These are phyloP conservation scores for Phytophthora europaea DNA, from an alignment of 352 stramenopile species.

Conservation along the genomic window DNA sequence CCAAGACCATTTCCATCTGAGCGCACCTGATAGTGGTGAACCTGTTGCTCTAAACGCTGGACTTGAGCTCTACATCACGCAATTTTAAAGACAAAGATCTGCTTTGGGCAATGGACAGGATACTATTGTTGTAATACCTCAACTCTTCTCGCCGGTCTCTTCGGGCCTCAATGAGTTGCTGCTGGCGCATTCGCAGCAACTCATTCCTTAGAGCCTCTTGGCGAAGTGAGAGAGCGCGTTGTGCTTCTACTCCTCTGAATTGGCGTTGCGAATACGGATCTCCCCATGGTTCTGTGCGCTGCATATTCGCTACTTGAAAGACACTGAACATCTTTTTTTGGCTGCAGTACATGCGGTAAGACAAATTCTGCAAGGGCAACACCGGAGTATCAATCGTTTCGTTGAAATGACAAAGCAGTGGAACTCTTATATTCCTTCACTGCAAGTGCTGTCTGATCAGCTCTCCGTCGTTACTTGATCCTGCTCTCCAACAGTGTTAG, in stretches of 20 bases:
- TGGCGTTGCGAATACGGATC: conserved; percentile 12
- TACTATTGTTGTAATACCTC: conserved; percentile 21
- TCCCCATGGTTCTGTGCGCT: conserved; percentile 5
- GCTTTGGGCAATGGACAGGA: not conserved
- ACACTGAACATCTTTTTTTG: conserved; percentile 31
- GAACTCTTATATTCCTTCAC: conserved; percentile 25
- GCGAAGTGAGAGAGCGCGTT: conserved; percentile 21
- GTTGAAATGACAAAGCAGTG: conserved; percentile 5
- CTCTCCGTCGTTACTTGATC: conserved; percentile 25
- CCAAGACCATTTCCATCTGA: not conserved
- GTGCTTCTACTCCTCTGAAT: conserved; percentile 7
- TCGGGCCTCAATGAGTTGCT: conserved; percentile 24
- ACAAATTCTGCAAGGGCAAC: not conserved
- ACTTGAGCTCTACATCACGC: conserved; percentile 34
- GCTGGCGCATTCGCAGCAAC: conserved; percentile 36
- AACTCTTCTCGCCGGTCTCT: conserved; percentile 32
- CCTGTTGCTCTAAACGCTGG: conserved; percentile 41
- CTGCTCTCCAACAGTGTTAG: conserved; percentile 23
- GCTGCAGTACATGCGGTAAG: not conserved
- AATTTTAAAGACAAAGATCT: not conserved
- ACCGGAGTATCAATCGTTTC: not conserved
- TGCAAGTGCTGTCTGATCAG: conserved; percentile 18
- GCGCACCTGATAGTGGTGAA: conserved; percentile 44
- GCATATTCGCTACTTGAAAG: conserved; percentile 19
- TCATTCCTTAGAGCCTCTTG: conserved; percentile 35